Conservation (phyloP, 306 rosid species). For the Trifolium pratense region DNA sequence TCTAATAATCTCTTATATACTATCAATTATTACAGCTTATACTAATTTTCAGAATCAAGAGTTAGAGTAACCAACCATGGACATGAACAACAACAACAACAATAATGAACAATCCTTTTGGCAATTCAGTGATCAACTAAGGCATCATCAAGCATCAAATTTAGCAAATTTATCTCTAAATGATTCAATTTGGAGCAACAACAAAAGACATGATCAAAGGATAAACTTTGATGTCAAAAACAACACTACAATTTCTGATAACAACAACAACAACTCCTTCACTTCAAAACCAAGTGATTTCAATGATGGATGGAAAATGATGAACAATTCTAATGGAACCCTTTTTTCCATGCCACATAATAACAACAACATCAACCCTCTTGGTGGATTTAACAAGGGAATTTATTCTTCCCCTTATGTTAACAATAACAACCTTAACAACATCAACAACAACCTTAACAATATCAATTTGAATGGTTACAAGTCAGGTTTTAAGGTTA, state of each 20-base stretch:
- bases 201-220: slow-evolving; percentile 64
- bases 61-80: background rate
- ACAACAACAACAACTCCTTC: slow-evolving; percentile 6
- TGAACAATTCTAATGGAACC: slow-evolving; percentile 42
- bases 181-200: slow-evolving; percentile 86
- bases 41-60: background rate
- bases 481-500: slow-evolving; percentile 53
- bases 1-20: background rate
- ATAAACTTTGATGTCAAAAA: slow-evolving; percentile 72
- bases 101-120: slow-evolving; percentile 74
- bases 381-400: slow-evolving; percentile 68
- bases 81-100: slow-evolving; percentile 54
- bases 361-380: slow-evolving; percentile 31
- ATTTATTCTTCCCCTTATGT: slow-evolving; percentile 47
- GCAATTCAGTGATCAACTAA: slow-evolving; percentile 89
- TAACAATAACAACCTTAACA: slow-evolving; percentile 44
- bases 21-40: background rate
- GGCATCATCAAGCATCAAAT: slow-evolving; percentile 65
- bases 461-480: slow-evolving; percentile 49
- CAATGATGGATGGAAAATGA: slow-evolving; percentile 60
- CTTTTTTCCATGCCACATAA: slow-evolving; percentile 47
- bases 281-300: slow-evolving; percentile 47
- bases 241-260: slow-evolving; percentile 53
- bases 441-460: slow-evolving; percentile 9
- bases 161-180: slow-evolving; percentile 68